Percentiles rank a stretch among this genome's conserved stretches.
phyloP scores from a whole-genome alignment of 2,329 filamentous ascomycete genomes.

The Pseudogymnoascus sp. region DNA sequence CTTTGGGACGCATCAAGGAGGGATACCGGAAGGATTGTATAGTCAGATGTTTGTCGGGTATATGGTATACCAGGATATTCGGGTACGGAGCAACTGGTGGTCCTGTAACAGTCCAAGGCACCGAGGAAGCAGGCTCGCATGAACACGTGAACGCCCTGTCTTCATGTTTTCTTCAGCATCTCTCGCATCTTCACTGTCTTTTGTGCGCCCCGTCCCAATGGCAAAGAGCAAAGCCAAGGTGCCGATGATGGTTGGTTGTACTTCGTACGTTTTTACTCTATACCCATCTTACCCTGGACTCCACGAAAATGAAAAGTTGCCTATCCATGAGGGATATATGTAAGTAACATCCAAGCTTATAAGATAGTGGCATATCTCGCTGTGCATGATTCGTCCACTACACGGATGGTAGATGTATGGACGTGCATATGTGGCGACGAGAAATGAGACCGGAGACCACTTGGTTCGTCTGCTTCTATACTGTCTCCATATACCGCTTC shows the following conservation, averaged over 20 bases:
- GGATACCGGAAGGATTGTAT: neutral
- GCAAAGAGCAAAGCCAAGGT: neutral
- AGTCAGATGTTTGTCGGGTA: neutral
- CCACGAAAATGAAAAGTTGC: neutral
- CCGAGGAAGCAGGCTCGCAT: neutral
- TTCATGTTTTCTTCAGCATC: neutral
- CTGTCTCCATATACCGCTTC: constrained; percentile 1
- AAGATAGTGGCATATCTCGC: neutral
- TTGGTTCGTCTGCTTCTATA: neutral
- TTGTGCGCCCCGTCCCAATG: neutral
- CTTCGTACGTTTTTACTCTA: neutral
- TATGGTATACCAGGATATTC: neutral
- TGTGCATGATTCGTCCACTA: neutral
- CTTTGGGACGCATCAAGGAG: neutral
- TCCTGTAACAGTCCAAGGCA: neutral
- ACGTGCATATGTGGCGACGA: neutral
- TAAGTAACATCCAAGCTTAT: neutral
- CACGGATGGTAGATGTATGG: neutral
- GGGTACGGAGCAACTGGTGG: neutral
- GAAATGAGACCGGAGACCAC: neutral
- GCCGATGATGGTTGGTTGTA: neutral
- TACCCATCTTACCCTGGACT: neutral
- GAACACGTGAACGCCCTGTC: neutral
- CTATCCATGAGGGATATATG: neutral
- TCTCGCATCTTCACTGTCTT: too few species aligned